Evolutionary conservation across 495 filamentous ascomycete genomes (phyloP).

Genomic region (Penicillium ucsense): DNA sequence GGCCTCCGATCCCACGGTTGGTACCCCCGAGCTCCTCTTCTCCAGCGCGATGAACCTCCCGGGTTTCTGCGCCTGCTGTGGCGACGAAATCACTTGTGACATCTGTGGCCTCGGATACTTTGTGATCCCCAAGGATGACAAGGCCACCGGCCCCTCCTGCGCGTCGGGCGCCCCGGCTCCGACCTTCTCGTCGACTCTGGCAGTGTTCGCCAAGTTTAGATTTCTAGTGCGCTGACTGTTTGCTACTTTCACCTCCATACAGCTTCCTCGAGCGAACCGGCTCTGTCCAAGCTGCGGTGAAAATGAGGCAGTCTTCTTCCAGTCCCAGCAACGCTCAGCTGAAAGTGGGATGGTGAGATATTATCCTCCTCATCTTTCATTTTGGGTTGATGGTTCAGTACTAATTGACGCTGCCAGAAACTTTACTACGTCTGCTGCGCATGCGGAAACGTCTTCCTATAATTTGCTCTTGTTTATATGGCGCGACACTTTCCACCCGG

Average conservation of each 20-base stretch:
- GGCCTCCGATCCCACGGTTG: slow-evolving; percentile 91
- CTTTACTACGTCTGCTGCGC: slow-evolving; percentile 93
- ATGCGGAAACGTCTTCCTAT: slow-evolving; percentile 79
- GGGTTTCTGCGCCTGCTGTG: slow-evolving; percentile 45
- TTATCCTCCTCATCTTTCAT: background rate
- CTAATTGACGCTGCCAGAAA: slow-evolving; percentile 50
- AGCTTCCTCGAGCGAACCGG: slow-evolving; percentile 81
- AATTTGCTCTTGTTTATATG: slow-evolving; percentile 13
- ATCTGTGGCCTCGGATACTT: slow-evolving; percentile 27
- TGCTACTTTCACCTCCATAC: slow-evolving; percentile 20
- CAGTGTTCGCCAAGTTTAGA: background rate
- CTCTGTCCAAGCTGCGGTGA: slow-evolving; percentile 76
- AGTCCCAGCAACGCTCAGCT: slow-evolving; percentile 90
- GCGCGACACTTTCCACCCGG: slow-evolving; percentile 11
- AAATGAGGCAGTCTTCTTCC: slow-evolving; percentile 90
- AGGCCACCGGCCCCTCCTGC: background rate
- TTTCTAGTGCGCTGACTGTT: slow-evolving; percentile 37
- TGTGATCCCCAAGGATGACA: slow-evolving; percentile 8
- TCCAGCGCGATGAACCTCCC: slow-evolving; percentile 4
- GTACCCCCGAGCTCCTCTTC: slow-evolving; percentile 33
- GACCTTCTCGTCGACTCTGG: background rate
- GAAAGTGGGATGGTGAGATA: slow-evolving; percentile 92
- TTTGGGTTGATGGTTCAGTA: background rate
- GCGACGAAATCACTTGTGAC: slow-evolving; percentile 40
- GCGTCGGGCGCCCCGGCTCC: background rate